phyloP scores from a whole-genome alignment of 176 grass and related monocot species.

The Rhynchospora pubera region DNA sequence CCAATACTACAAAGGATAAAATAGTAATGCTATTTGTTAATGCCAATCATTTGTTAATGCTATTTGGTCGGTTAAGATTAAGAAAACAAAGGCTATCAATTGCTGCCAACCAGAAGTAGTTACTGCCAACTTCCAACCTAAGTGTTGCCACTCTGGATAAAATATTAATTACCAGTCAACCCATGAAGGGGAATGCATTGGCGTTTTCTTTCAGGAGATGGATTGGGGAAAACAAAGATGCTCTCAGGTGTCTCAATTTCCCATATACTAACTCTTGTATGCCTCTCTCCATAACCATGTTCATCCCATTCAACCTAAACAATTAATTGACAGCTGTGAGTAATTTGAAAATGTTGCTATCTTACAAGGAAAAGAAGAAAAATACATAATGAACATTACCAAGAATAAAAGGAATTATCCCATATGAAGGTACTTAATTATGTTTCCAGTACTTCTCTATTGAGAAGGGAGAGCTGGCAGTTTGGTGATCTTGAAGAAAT shows the following conservation, averaged over 20 bases:
- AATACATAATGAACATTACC: background rate
- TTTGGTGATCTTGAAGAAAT: background rate
- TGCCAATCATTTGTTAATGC: too few species aligned
- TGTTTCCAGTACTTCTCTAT: background rate
- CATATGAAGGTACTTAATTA: background rate
- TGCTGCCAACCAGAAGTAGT: background rate
- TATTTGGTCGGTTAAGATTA: background rate
- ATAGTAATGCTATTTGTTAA: too few species aligned
- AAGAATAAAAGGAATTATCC: background rate
- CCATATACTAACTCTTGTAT: slow-evolving; percentile 78
- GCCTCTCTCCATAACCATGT: slow-evolving; percentile 87
- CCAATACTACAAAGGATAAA: background rate
- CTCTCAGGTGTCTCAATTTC: slow-evolving; percentile 88
- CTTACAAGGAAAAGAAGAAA: background rate
- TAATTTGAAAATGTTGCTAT: background rate
- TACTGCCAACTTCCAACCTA: slow-evolving; percentile 25
- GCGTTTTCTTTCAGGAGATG: slow-evolving; percentile 54
- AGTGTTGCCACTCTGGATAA: background rate
- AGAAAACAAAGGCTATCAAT: background rate
- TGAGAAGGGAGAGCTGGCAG: background rate
- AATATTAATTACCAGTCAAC: slow-evolving; percentile 24
- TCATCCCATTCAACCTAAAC: slow-evolving; percentile 89
- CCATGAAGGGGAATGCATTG: slow-evolving; percentile 60
- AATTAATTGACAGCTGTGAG: background rate
- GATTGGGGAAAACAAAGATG: slow-evolving; percentile 51